phyloP scores from a whole-genome alignment of 139 green algal genomes.

The Chlamydomonas incerta region DNA sequence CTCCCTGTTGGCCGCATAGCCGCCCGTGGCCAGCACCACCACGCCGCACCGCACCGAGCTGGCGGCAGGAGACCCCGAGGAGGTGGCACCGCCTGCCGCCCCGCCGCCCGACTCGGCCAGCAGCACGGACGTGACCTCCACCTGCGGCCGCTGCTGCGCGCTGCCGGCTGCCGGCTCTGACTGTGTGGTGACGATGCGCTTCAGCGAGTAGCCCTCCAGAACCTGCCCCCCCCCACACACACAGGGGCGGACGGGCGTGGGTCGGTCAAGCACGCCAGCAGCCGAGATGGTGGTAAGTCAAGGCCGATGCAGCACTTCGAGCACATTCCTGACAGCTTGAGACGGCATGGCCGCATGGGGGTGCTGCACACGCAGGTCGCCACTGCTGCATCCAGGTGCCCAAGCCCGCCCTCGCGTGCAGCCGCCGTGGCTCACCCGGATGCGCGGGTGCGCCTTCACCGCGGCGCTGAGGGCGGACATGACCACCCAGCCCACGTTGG shows the following conservation, averaged over 20 bases:
- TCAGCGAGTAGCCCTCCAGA: conserved; percentile 33
- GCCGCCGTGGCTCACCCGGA: not conserved
- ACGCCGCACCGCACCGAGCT: conserved; percentile 23
- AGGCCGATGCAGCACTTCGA: too few species aligned
- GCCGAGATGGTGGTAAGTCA: too few species aligned
- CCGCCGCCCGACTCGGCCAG: conserved; percentile 7
- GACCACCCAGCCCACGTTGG: conserved; percentile 72
- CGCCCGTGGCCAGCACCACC: conserved; percentile 77
- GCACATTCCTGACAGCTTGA: too few species aligned
- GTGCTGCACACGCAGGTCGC: too few species aligned
- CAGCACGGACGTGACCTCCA: not conserved
- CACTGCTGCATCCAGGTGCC: too few species aligned
- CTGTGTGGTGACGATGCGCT: not conserved
- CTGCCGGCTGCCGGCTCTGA: not conserved
- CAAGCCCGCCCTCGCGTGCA: too few species aligned
- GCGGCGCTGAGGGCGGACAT: conserved; percentile 53
- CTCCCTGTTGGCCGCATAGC: conserved; percentile 72
- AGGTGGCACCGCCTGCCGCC: not conserved
- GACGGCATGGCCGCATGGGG: too few species aligned
- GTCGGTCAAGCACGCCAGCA: too few species aligned
- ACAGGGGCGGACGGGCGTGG: too few species aligned
- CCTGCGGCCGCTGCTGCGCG: not conserved
- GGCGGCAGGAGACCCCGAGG: too few species aligned
- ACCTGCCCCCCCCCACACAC: not conserved
- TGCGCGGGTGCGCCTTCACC: conserved; percentile 26